Evolutionary conservation across 371 early-diverging fungal species (phyloP).

Genomic region (Mucor circinelloides): DNA sequence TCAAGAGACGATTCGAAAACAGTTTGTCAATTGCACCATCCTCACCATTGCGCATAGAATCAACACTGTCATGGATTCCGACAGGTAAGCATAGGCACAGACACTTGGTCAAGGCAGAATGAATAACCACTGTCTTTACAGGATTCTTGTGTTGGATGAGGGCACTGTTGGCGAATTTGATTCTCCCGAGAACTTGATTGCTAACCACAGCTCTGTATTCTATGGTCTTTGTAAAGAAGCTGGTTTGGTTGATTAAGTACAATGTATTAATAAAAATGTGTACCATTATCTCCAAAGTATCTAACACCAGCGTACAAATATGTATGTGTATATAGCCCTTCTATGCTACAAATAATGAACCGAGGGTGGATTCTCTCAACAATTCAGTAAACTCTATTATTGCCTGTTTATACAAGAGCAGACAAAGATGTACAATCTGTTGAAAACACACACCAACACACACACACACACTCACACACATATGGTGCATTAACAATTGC

Average conservation of each 20-base stretch:
- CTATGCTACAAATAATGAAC: not conserved
- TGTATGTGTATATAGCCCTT: not conserved
- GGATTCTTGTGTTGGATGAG: constrained; percentile 80
- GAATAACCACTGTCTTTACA: constrained; percentile 76
- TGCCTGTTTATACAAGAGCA: not conserved
- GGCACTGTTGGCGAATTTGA: constrained; percentile 83
- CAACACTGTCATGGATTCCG: constrained; percentile 88
- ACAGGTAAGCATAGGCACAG: constrained; percentile 48
- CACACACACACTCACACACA: no score
- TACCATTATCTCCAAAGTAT: not conserved
- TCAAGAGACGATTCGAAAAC: constrained; percentile 89
- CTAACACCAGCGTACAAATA: not conserved
- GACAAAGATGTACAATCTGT: no score
- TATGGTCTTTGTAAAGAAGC: constrained; percentile 73
- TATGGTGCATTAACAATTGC: no score
- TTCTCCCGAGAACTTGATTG: constrained; percentile 65
- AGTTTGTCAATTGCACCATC: constrained; percentile 86
- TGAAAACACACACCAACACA: no score
- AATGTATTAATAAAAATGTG: not conserved
- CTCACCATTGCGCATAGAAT: constrained; percentile 94
- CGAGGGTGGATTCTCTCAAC: not conserved
- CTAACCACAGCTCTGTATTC: constrained; percentile 65
- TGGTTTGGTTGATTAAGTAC: constrained; percentile 48
- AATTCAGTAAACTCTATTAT: not conserved
- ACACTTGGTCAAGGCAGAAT: constrained; percentile 80